Evolutionary conservation across 305 asterid genomes (phyloP), one percentile per base, ranked within the genome.

Genomic region (Lippia alba): DNA sequence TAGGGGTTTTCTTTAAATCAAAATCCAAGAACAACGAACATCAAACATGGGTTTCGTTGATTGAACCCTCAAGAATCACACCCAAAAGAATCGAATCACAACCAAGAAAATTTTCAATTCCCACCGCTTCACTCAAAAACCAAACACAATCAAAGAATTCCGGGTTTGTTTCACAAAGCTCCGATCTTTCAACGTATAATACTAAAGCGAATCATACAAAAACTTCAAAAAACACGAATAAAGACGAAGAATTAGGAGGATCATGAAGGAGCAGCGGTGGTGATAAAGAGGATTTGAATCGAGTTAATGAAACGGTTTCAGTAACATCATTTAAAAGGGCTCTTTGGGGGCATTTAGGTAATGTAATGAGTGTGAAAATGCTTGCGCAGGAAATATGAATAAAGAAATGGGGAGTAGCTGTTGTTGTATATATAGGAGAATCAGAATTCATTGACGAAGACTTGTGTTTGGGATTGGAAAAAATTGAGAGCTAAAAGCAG

Each of bases 391-490:
- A 10, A 50, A 51, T 46, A 57, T 56, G 73, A 79, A 75, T 67
- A 79, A 70, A 70, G 64, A 77, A 81, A 45, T 44, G 12, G 14
- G 66, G 32, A 67, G 48, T 40, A 70, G 74, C 46, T 44, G 48
- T 40, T 67, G 74, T 40, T 44, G 66, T 78, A 79, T 72, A 74
- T 69, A 78, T 62, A 69, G 71, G 64, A 67, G 87, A 79, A 83
- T 76, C 81, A 12, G 83, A 74, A 69, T 79, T 78, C 85, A 83
- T 85, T 85, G 84, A 83, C 79, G 82, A 80, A 61, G 88, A 83
- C 87, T 54, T 50, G 76, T 80, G 84, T 67, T 72, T 45, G 59
- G 67, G 46, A 57, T 55, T 61, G 78, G 75, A 66, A 36, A 66
- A 36, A 68, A 61, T 58, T 68, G 72, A 73, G 59, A 70, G 73